phyloP scores from a whole-genome alignment of 495 filamentous ascomycete genomes.

The Aspergillus panamensis region DNA sequence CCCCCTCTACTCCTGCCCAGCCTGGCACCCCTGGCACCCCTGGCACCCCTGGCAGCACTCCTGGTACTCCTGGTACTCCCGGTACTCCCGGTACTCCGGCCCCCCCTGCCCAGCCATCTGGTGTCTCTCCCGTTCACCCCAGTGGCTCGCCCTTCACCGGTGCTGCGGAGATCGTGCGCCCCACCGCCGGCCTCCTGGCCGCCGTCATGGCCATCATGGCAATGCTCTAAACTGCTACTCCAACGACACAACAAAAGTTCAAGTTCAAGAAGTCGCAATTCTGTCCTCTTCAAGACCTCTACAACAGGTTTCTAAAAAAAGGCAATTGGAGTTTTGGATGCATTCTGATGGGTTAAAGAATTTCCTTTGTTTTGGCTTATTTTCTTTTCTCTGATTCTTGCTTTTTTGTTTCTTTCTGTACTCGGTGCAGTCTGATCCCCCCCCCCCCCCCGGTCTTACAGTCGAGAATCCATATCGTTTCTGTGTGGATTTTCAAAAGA shows the following conservation, averaged over 20 bases:
- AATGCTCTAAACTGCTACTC: conserved; percentile 34
- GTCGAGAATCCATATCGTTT: background rate
- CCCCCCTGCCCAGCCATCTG: conserved; percentile 11
- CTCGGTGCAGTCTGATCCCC: no score
- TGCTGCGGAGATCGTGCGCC: conserved; percentile 35
- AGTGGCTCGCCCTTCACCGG: conserved; percentile 28
- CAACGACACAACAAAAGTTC: background rate
- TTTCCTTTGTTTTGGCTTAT: no score
- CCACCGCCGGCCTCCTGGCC: conserved; percentile 36
- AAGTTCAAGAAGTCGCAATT: background rate
- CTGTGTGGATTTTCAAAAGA: background rate
- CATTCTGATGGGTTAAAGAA: background rate
- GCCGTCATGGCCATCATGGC: conserved; percentile 40
- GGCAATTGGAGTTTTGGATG: conserved; percentile 8
- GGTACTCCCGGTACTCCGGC: conserved; percentile 5
- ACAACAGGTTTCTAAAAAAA: background rate
- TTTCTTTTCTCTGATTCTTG: conserved; percentile 4
- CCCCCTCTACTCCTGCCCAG: conserved; percentile 4
- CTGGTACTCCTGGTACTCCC: conserved; percentile 7
- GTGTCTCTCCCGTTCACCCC: conserved; percentile 21
- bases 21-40: conserved; percentile 8
- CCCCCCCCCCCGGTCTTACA: background rate
- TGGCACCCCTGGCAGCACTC: background rate
- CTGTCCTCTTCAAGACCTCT: background rate
- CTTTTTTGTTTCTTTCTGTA: background rate